A percentile compares a stretch with the other conserved stretches of the same genome.
Evolutionary conservation across 768 basidiomycete species (phyloP).

Genomic region (Amanita fuliginea): DNA sequence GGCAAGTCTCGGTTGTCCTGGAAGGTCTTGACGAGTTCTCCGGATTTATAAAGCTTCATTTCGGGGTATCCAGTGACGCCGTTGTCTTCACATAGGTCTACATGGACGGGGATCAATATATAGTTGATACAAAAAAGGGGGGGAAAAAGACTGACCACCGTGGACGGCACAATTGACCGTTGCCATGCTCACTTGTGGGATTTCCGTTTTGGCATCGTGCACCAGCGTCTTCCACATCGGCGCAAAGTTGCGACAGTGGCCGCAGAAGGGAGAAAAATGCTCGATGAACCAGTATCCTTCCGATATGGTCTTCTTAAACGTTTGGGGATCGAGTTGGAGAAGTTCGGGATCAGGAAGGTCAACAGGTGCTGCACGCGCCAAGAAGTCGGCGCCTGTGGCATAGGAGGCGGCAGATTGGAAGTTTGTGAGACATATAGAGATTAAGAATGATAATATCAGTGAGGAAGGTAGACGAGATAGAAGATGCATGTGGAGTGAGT

Average conservation of each 20-base stretch:
- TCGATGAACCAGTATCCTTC: constrained; percentile 76
- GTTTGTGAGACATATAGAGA: neutral
- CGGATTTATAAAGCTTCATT: constrained; percentile 62
- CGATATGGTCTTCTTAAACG: constrained; percentile 40
- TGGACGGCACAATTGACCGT: constrained; percentile 59
- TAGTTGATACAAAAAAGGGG: too few species aligned
- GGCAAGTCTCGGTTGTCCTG: constrained; percentile 40
- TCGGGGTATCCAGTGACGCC: constrained; percentile 64
- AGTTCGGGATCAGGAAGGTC: neutral
- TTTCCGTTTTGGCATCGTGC: constrained; percentile 34
- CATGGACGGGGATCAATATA: neutral
- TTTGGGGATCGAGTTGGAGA: constrained; percentile 41
- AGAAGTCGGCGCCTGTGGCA: neutral
- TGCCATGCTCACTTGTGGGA: constrained; percentile 50
- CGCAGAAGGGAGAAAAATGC: constrained; percentile 80
- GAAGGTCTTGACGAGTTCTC: constrained; percentile 48
- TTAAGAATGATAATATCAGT: neutral
- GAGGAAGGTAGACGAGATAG: neutral
- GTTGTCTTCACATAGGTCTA: constrained; percentile 76
- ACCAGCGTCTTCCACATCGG: constrained; percentile 75
- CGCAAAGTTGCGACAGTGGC: constrained; percentile 68
- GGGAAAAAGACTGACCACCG: constrained; percentile 13
- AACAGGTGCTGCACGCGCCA: neutral
- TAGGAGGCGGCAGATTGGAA: neutral
- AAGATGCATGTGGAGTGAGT: neutral